phyloP scores from a whole-genome alignment of 2,329 filamentous ascomycete genomes.

The Hypoxylon sp. region DNA sequence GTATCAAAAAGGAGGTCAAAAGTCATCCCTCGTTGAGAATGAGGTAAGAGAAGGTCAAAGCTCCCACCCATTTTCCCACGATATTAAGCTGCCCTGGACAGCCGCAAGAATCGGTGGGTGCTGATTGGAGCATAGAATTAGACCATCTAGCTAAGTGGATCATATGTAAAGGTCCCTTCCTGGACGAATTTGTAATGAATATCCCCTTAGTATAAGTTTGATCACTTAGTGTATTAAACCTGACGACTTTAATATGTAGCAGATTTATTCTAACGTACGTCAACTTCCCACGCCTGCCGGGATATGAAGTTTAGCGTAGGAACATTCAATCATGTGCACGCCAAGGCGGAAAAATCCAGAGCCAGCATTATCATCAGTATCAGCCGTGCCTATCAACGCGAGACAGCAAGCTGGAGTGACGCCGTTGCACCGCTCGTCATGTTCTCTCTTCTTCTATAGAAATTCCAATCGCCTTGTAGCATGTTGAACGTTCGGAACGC shows the following conservation, averaged over 20 bases:
- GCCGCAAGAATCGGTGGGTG: constrained; percentile 35
- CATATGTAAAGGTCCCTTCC: neutral
- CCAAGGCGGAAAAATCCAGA: constrained; percentile 37
- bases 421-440: constrained; percentile 11
- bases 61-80: constrained; percentile 25
- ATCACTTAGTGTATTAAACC: constrained; percentile 1
- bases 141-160: constrained; percentile 11
- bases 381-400: constrained; percentile 28
- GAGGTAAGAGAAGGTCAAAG: constrained; percentile 25
- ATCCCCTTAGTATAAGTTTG: neutral
- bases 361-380: constrained; percentile 27
- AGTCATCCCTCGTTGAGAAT: neutral
- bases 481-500: constrained; percentile 6
- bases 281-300: constrained; percentile 11
- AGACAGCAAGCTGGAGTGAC: neutral
- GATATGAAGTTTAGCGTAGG: constrained; percentile 19
- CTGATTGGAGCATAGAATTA: constrained; percentile 35
- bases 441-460: neutral
- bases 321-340: constrained; percentile 15
- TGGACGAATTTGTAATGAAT: neutral
- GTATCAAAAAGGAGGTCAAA: neutral
- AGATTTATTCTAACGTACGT: neutral
- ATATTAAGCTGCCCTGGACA: constrained; percentile 31
- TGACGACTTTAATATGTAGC: constrained; percentile 9
- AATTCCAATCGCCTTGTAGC: neutral